These are phyloP conservation scores for Trichocladium uniseriatum DNA, from an alignment of 495 filamentous ascomycete species.

Conservation along the genomic window DNA sequence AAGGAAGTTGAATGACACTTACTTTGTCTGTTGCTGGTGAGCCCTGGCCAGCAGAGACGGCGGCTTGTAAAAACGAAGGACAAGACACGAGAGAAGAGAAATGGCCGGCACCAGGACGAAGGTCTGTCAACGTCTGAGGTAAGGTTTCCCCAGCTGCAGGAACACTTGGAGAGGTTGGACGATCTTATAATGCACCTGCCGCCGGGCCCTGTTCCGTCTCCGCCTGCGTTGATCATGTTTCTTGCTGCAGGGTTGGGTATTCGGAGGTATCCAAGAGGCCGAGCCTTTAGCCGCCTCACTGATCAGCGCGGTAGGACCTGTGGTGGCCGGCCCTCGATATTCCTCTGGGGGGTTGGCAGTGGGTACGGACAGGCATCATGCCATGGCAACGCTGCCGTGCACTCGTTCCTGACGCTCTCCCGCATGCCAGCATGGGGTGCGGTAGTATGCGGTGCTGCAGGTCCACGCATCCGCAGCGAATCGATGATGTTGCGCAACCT, in stretches of 20 bases:
- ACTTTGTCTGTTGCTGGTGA: conserved; percentile 2
- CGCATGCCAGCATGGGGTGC: conserved; percentile 1
- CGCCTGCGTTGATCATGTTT: conserved; percentile 14
- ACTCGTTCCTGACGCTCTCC: conserved; percentile 2
- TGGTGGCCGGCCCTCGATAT: neutral
- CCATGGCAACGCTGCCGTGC: conserved; percentile 3
- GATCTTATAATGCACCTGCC: conserved; percentile 21
- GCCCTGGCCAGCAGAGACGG: conserved; percentile 15
- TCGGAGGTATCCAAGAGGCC: conserved; percentile 10
- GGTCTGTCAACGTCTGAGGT: conserved; percentile 4
- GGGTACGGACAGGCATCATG: neutral
- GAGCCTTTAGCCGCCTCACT: conserved; percentile 19
- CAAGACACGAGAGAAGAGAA: conserved; percentile 11
- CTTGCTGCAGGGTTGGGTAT: conserved; percentile 9
- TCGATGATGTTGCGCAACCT: conserved; percentile 10
- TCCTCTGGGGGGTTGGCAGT: neutral
- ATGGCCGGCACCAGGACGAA: conserved; percentile 1
- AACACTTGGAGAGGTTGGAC: conserved; percentile 4
- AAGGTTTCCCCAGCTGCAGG: conserved; percentile 7
- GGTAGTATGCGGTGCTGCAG: neutral
- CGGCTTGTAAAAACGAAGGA: conserved; percentile 6
- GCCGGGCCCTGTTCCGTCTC: conserved; percentile 3
- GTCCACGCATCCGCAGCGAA: neutral
- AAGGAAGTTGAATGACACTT: neutral
- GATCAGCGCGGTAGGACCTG: neutral